Percentiles rank a stretch among this genome's conserved stretches.
Evolutionary conservation across 495 filamentous ascomycete genomes (phyloP).

Genomic region (Platismatia glauca): DNA sequence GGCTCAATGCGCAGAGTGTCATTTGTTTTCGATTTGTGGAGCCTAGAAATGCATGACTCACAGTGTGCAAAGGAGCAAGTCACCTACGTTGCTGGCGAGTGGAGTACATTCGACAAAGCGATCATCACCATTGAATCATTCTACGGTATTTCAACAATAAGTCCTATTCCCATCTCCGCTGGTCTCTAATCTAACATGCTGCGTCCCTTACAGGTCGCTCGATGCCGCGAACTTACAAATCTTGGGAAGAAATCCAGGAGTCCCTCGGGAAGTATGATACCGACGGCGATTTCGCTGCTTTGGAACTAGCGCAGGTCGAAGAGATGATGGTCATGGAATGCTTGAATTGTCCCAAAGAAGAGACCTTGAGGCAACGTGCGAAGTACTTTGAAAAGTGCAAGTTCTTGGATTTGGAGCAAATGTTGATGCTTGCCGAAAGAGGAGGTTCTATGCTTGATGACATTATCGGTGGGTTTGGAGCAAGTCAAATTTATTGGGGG

Average conservation of each 20-base stretch:
- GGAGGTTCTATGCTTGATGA: neutral
- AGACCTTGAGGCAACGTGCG: constrained; percentile 10
- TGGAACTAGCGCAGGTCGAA: constrained; percentile 10
- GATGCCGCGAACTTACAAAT: neutral
- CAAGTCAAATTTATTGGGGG: neutral
- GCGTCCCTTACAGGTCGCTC: neutral
- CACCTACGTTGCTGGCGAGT: constrained; percentile 14
- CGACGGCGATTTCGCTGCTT: neutral
- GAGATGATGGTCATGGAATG: constrained; percentile 9
- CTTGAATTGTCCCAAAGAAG: constrained; percentile 6
- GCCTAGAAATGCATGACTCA: too few relatives aligned
- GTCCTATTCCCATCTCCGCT: neutral
- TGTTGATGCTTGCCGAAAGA: too few relatives aligned
- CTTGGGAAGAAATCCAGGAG: neutral
- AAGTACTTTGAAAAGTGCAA: neutral
- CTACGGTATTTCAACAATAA: neutral
- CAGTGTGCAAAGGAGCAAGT: constrained; percentile 1
- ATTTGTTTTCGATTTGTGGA: too few relatives aligned
- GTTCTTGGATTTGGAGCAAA: too few relatives aligned
- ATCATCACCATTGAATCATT: constrained; percentile 3
- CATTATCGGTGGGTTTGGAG: neutral
- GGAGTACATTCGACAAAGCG: constrained; percentile 14
- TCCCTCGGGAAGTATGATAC: neutral
- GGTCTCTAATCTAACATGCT: neutral
- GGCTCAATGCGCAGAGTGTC: too few relatives aligned